These are phyloP conservation scores for Ustilago hordei DNA, from an alignment of 1,284 basidiomycete species.

Conservation along the genomic window DNA sequence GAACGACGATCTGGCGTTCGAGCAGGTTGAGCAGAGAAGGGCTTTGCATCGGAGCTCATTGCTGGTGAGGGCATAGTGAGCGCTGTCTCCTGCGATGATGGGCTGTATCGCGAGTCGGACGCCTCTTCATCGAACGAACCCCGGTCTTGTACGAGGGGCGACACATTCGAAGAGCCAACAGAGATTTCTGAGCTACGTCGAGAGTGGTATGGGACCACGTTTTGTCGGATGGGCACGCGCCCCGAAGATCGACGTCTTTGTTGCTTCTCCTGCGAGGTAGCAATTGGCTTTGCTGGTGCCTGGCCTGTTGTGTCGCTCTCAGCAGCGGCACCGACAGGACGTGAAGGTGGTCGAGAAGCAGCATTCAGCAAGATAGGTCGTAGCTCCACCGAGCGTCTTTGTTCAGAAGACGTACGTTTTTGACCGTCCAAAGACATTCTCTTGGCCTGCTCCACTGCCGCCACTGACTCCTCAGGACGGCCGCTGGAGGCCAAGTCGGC, in stretches of 20 bases:
- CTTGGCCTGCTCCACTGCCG: slow-evolving; percentile 8
- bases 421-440: slow-evolving; percentile 21
- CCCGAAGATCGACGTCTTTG: slow-evolving; percentile 28
- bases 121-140: slow-evolving; percentile 30
- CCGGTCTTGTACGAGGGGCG: slow-evolving; percentile 14
- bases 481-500: slow-evolving; percentile 18
- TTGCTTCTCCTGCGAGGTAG: slow-evolving; percentile 14
- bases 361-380: slow-evolving; percentile 44
- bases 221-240: slow-evolving; percentile 26
- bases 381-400: slow-evolving; percentile 40
- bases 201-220: slow-evolving; percentile 46
- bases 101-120: slow-evolving; percentile 28
- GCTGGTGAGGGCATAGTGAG: slow-evolving; percentile 46
- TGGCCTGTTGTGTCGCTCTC: neutral
- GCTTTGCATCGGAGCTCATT: slow-evolving; percentile 17
- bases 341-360: slow-evolving; percentile 16
- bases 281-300: neutral
- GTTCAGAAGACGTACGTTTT: slow-evolving; percentile 27
- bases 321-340: neutral
- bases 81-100: slow-evolving; percentile 36
- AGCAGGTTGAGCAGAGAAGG: neutral
- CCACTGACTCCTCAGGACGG: neutral
- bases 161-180: slow-evolving; percentile 28
- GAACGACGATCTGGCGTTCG: slow-evolving; percentile 9
- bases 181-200: slow-evolving; percentile 37